These are phyloP conservation scores for Coriolopsis trogii DNA, from an alignment of 1,284 basidiomycete species.

Conservation along the genomic window DNA sequence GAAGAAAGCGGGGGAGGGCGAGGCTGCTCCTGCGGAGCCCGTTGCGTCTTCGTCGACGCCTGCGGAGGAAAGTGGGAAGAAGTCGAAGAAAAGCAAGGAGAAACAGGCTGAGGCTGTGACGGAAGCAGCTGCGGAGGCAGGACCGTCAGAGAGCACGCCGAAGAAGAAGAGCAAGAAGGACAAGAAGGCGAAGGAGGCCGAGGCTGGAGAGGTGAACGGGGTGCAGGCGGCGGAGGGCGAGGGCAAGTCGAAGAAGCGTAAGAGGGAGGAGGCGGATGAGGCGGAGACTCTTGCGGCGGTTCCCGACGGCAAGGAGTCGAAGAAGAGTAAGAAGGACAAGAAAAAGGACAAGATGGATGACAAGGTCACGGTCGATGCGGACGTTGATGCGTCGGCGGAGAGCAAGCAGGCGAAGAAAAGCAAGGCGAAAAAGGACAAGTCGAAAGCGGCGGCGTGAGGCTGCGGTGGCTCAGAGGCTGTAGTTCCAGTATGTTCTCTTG, in stretches of 20 bases:
- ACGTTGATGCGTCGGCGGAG: constrained; percentile 10
- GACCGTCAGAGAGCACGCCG: constrained; percentile 5
- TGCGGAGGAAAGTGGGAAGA: constrained; percentile 19
- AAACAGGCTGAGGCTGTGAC: constrained; percentile 21
- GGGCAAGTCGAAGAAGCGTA: constrained; percentile 31
- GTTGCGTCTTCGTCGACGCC: constrained; percentile 13
- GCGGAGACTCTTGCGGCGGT: constrained; percentile 10
- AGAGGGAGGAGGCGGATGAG: constrained; percentile 26
- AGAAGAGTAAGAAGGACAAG: constrained; percentile 31
- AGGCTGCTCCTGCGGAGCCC: constrained; percentile 5
- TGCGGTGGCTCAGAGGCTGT: not conserved
- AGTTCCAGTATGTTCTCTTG: not conserved
- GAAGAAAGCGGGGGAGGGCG: constrained; percentile 19
- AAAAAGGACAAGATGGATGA: constrained; percentile 25
- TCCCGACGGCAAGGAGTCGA: constrained; percentile 11
- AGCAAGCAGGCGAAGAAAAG: constrained; percentile 28
- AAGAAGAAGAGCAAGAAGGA: constrained; percentile 36
- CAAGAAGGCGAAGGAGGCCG: constrained; percentile 20
- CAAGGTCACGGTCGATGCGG: constrained; percentile 6
- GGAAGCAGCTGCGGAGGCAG: constrained; percentile 8
- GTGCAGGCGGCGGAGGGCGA: not conserved
- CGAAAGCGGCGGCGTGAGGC: constrained; percentile 21
- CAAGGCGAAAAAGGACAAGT: constrained; percentile 36
- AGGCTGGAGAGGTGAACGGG: not conserved
- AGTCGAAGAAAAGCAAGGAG: constrained; percentile 35